phyloP scores from a whole-genome alignment of 116 monocot genomes.

The Trichopus zeylanicus region DNA sequence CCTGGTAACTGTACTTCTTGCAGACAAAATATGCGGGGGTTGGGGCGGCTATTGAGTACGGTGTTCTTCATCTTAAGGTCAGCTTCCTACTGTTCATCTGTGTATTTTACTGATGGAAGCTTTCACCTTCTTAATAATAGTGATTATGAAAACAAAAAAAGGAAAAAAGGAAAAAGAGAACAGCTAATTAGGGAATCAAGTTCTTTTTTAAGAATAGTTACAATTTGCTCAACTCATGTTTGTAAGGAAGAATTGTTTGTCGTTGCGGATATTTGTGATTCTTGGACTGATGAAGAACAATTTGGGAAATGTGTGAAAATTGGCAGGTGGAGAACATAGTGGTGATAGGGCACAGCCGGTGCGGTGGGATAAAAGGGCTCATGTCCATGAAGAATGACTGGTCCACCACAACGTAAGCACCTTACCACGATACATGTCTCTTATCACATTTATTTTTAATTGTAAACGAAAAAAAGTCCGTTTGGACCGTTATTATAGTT shows the following conservation, averaged over 20 bases:
- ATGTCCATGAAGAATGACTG: slow-evolving; percentile 61
- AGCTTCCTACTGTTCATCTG: background rate
- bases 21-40: slow-evolving; percentile 57
- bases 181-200: no score
- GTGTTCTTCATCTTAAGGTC: slow-evolving; percentile 85
- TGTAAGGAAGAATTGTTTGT: background rate
- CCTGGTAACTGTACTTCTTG: background rate
- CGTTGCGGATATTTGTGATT: no score
- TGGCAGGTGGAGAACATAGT: slow-evolving; percentile 67
- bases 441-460: background rate
- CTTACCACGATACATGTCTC: background rate
- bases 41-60: slow-evolving; percentile 82
- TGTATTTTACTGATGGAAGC: no score
- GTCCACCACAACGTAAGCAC: slow-evolving; percentile 43
- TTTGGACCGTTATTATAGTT: background rate
- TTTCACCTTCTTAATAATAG: background rate
- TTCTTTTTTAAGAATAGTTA: no score
- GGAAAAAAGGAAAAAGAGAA: background rate
- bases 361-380: slow-evolving; percentile 91
- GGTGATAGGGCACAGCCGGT: slow-evolving; percentile 89
- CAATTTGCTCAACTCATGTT: no score
- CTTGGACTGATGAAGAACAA: no score
- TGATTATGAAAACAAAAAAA: background rate
- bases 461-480: background rate
- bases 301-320: background rate